phyloP scores from a whole-genome alignment of 352 stramenopile genomes.

The Phytophthora palmivora region DNA sequence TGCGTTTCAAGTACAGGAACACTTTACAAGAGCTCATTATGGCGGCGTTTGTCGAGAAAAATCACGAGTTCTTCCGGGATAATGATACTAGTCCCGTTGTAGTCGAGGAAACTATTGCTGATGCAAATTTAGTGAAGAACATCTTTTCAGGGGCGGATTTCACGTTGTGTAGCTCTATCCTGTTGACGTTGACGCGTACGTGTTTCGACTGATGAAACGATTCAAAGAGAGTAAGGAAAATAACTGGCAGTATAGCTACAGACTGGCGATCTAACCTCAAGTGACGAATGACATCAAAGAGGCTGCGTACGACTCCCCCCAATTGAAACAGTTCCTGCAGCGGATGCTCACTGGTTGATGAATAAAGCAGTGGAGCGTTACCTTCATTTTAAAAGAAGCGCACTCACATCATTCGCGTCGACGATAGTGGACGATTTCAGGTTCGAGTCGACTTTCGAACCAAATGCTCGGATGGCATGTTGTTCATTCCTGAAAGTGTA shows the following conservation, averaged over 20 bases:
- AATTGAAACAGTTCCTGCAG: constrained; percentile 21
- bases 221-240: constrained; percentile 23
- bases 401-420: constrained; percentile 12
- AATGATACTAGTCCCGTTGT: constrained; percentile 1
- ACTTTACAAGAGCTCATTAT: constrained; percentile 5
- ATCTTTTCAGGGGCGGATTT: constrained; percentile 17
- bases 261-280: constrained; percentile 14
- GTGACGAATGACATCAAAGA: constrained; percentile 17
- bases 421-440: not conserved
- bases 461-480: no score
- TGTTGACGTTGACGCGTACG: constrained; percentile 12
- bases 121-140: constrained; percentile 19
- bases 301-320: not conserved
- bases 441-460: no score
- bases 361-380: constrained; percentile 12
- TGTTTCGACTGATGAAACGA: constrained; percentile 16
- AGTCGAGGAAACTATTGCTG: constrained; percentile 19
- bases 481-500: no score
- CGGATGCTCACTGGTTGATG: constrained; percentile 18
- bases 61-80: constrained; percentile 15
- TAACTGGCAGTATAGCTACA: not conserved
- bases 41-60: constrained; percentile 7
- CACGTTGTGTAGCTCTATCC: constrained; percentile 24
- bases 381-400: constrained; percentile 15
- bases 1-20: constrained; percentile 22